Base-by-base conservation (phyloP, 306 rosid species). In the Arachis hypogaea region DNA sequence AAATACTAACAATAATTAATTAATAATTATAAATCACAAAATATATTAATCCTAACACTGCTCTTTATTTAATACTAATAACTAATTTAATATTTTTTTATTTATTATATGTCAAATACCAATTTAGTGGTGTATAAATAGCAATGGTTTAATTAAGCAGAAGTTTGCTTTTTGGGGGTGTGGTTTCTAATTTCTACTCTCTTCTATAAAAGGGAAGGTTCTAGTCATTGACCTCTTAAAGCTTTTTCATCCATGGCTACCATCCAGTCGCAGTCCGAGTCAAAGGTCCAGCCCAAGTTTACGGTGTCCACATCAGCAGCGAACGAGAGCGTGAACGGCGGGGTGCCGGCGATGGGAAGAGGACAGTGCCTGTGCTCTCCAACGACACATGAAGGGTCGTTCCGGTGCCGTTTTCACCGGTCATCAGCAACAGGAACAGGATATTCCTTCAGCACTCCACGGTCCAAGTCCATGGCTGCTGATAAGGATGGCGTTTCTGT, bases 351-450 rank as follows among this genome's bases (percentile, higher is more conserved):
- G 68, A 64, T 88, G 14, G 82, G 87, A 0, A 90, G 84, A 82
- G 97, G 93, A 5, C 97, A 85, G 63, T 94, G 98, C 68, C 51
- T 94, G 7, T 94, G 98, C 81, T 91, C 97, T 14, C 98, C 98
- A 52, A 94, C 98, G 29, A 81, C 89, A 33, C 98, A 94, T n/a
- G 80, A 78, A 71, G 98, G 98, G 1, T 94, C 98, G 0, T 94
- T 94, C 86, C 76, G 98, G 12, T 94, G 98, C 77, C 87, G 92
- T 69, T 78, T 91, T 75, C 98, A 94, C 70, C 93, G 86, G 5
- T 74, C 83, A 9, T 1, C 60, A 60, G 46, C 43, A 9, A 1
- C 66, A 2, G 73, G 65, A 29, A 2, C 73, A 45, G 77, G 86
- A 36, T 89, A 96, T 7, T 85, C 97, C 8, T 81, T 92, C 0